A percentile compares a stretch with the other conserved stretches of the same genome.
Conservation (phyloP, 2,329 filamentous ascomycete genomes). For the Calonectria hawksworthii region DNA sequence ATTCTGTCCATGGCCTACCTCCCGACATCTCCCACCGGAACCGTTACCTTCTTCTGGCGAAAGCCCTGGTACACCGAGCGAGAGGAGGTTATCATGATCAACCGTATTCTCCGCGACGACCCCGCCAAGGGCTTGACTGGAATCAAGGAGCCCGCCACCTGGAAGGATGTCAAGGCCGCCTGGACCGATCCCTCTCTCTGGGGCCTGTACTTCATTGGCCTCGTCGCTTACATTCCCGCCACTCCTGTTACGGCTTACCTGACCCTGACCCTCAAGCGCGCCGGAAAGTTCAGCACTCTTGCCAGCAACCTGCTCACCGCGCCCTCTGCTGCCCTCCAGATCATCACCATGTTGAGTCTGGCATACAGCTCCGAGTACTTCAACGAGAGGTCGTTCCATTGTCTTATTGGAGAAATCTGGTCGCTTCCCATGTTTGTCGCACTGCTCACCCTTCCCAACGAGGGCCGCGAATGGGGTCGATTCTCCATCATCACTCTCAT, state of each 20-base stretch:
- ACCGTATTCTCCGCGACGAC: conserved; percentile 68
- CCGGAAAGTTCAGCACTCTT: conserved; percentile 69
- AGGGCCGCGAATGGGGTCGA: conserved; percentile 64
- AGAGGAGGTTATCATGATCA: conserved; percentile 79
- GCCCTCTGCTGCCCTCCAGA: conserved; percentile 68
- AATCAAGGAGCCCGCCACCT: conserved; percentile 58
- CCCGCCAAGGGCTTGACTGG: conserved; percentile 66
- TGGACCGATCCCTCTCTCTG: conserved; percentile 63
- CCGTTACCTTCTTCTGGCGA: conserved; percentile 71
- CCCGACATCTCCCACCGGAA: conserved; percentile 75
- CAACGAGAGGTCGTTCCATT: conserved; percentile 67
- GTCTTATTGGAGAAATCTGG: conserved; percentile 66
- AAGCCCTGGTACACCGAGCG: conserved; percentile 76
- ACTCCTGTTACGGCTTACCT: conserved; percentile 64
- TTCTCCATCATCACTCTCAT: conserved; percentile 67
- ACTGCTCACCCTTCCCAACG: conserved; percentile 62
- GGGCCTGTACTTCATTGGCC: conserved; percentile 64
- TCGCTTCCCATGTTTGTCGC: conserved; percentile 65
- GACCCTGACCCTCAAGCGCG: conserved; percentile 67
- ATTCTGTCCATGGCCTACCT: conserved; percentile 70
- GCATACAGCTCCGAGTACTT: conserved; percentile 69
- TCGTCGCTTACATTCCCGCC: conserved; percentile 64
- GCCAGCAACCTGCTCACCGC: conserved; percentile 75
- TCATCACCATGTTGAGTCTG: conserved; percentile 67
- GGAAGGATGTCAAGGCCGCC: conserved; percentile 58